Conservation (phyloP, 2,329 filamentous ascomycete genomes). For the Colletotrichum coccodes region DNA sequence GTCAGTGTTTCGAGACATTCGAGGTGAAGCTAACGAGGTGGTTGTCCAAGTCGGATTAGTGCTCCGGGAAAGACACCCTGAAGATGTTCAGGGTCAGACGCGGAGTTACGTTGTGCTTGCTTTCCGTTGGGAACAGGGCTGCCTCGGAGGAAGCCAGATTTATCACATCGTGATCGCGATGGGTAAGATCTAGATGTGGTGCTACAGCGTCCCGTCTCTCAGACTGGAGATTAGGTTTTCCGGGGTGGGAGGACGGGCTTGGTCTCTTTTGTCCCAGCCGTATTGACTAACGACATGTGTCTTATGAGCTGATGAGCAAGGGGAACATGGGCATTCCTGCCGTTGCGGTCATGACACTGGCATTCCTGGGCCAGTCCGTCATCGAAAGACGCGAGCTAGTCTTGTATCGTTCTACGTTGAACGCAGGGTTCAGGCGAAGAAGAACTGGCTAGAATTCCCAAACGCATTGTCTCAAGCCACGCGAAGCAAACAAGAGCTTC, state of each 20-base stretch:
- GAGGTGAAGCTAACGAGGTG: conserved; percentile 18
- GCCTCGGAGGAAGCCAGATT: conserved; percentile 6
- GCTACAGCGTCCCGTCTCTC: neutral
- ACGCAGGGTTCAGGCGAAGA: conserved; percentile 13
- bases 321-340: conserved; percentile 2
- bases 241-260: neutral
- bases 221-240: conserved; percentile 6
- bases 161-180: conserved; percentile 28
- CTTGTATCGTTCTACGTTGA: neutral
- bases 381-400: neutral
- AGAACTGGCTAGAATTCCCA: neutral
- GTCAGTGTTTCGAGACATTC: conserved; percentile 11
- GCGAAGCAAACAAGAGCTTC: conserved; percentile 17
- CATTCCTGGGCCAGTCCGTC: neutral
- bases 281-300: conserved; percentile 10
- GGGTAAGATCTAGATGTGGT: conserved; percentile 18
- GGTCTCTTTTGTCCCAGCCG: conserved; percentile 1
- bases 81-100: neutral
- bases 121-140: neutral
- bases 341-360: neutral
- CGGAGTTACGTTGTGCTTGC: neutral
- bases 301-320: conserved; percentile 6
- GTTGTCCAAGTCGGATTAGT: conserved; percentile 30
- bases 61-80: neutral
- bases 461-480: conserved; percentile 29